A percentile compares a stretch with the other conserved stretches of the same genome.
phyloP scores from a whole-genome alignment of 192 early-diverging fungal species.

The Coemansia sp. region DNA sequence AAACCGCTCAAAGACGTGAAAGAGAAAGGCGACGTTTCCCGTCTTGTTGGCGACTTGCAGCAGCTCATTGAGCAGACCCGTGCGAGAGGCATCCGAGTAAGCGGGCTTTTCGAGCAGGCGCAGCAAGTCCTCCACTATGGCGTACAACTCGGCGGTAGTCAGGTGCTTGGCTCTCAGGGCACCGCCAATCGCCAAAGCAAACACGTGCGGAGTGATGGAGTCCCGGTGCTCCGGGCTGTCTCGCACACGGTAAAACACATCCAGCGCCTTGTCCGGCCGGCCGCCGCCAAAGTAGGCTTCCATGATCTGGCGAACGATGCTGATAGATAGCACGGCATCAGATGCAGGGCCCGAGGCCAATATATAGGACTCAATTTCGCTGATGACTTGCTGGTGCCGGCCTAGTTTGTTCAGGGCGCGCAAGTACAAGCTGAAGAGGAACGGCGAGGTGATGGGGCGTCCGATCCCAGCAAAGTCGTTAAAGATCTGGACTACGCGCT shows the following conservation, averaged over 20 bases:
- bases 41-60: slow-evolving; percentile 16
- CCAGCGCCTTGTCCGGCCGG: slow-evolving; percentile 30
- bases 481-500: slow-evolving; percentile 33
- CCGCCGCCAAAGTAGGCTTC: slow-evolving; percentile 34
- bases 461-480: slow-evolving; percentile 11
- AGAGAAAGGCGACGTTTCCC: slow-evolving; percentile 10
- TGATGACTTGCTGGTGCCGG: slow-evolving; percentile 16
- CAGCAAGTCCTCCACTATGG: slow-evolving; percentile 29
- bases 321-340: background rate
- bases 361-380: slow-evolving; percentile 10
- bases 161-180: slow-evolving; percentile 7
- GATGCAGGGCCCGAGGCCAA: background rate
- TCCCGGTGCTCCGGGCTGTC: background rate
- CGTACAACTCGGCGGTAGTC: slow-evolving; percentile 2
- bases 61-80: slow-evolving; percentile 40
- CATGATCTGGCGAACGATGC: slow-evolving; percentile 33
- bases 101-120: background rate
- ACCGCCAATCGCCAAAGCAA: slow-evolving; percentile 19
- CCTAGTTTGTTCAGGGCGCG: slow-evolving; percentile 47
- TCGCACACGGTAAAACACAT: slow-evolving; percentile 12
- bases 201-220: slow-evolving; percentile 31
- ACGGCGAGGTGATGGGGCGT: slow-evolving; percentile 13
- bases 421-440: slow-evolving; percentile 33
- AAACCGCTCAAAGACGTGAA: slow-evolving; percentile 26
- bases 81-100: slow-evolving; percentile 13